Base-by-base conservation (phyloP, 495 filamentous ascomycete genomes). In the Neurospora sublineolata region DNA sequence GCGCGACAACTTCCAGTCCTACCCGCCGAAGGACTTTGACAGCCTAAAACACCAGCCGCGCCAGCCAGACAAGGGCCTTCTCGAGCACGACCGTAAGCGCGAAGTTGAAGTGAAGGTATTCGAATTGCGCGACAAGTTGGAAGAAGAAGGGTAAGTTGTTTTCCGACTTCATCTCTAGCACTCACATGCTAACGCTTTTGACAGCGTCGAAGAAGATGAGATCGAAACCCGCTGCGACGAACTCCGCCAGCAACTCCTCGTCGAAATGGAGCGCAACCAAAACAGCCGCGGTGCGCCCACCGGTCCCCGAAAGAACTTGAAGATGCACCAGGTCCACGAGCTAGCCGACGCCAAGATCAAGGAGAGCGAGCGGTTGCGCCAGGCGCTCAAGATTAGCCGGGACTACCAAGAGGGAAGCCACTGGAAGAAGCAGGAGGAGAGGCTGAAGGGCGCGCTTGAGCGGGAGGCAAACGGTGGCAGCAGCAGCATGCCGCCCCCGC, bases 261-360 rank as follows among this genome's bases (percentile, higher is more conserved):
- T 80, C 7, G 86, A 89, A 74, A 81, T 87, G 79, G 83, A 87
- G 52, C 60, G 46, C 67, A 76, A 73, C 11, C 36, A 37, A 30
- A 71, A 68, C 27, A 70, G 73, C 10, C 75, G 77, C 41, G 75
- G 72, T 69, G 79, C 73, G 16, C 70, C 71, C 1, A 77, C 76
- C 18, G 79, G 80, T 42, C 79, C 78, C 78, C 83, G 81, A 75
- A 85, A 82, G 75, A 86, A 83, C 37, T 83, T 97, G 64, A 99
- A 97, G 82, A 83, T 88, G 72, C 93, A 98, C 83, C 93, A 97
- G 81, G 94, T 98, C 33, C 95, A 99, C 87, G 94, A 98, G 82
- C 81, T 97, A 76, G 95, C 95, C 33, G 90, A 94, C 78, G 94
- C 94, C 70, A 99, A 99, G 88, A 94, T 97, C 77, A 90, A 92